Evolutionary conservation across 2,329 filamentous ascomycete genomes (phyloP), one percentile per base, ranked within the genome.

Genomic region (Triangularia verruculosa): DNA sequence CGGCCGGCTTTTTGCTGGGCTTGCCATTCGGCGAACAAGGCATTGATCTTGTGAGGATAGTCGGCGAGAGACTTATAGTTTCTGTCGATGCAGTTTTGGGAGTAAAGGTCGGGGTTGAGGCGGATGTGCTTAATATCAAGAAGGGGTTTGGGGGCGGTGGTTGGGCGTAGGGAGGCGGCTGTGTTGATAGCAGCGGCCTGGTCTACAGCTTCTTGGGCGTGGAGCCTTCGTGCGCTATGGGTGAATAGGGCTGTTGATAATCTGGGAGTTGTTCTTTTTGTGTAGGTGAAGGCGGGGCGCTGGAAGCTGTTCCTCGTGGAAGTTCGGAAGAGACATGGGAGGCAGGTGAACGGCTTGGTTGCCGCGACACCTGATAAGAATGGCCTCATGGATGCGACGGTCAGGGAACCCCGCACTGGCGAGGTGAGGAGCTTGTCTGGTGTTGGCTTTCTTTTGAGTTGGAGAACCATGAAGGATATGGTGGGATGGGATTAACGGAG

Each of bases 121-220:
- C 93, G 93, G 75, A 99, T 97, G 78, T 95, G 89, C 75, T 92
- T 94, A 74, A 96, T 84, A 78, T 97, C 90, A 69, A 96, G 84
- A 55, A 84, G 84, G 25, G 91, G 86, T 74, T 92, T 94, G 11
- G 92, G 93, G 13, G 91, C 93, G 59, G 85, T 88, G 1, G 89
- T 82, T 4, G 90, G 90, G 43, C 88, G 83, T 12, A 53, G 58
- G 9, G 61, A 22, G 8, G 60, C 12, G 9, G 60, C 53, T 58
- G 64, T 32, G 51, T 61, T 34, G 17, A 66, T 63, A 15, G 63
- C 12, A 15, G 56, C 11, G 17, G 53, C 56, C 30, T 43, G 39
- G 60, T 20, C 6, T 27, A 11, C 7, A 34, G 34, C 56, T 47
- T 62, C 53, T 51, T 67, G 62, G 15, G 55, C 56, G 20, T 6